phyloP scores from a whole-genome alignment of 1,139 yeast genomes.

The Meyerozyma carpophila region DNA sequence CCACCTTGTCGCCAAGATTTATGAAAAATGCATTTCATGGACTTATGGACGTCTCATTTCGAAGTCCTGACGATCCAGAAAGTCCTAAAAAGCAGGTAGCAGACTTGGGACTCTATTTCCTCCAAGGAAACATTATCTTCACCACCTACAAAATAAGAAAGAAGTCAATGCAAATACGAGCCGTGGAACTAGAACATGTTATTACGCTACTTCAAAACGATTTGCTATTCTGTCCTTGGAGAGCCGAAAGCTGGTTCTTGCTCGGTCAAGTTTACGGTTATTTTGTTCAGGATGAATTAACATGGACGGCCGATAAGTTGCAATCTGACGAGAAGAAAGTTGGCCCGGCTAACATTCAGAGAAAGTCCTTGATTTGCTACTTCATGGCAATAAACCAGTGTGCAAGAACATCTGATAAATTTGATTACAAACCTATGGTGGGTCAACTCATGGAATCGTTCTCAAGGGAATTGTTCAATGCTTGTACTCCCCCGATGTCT shows the following conservation, averaged over 20 bases:
- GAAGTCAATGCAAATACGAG: constrained; percentile 71
- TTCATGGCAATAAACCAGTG: constrained; percentile 65
- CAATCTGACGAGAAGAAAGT: constrained; percentile 59
- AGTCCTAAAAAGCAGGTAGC: constrained; percentile 13
- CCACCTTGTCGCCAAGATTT: constrained; percentile 42
- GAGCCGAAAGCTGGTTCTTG: constrained; percentile 84
- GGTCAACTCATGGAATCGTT: constrained; percentile 51
- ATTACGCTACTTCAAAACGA: constrained; percentile 63
- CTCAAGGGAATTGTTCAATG: constrained; percentile 57
- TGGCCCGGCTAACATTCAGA: constrained; percentile 59
- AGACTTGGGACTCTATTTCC: constrained; percentile 59
- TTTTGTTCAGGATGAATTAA: constrained; percentile 80
- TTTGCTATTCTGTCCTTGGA: constrained; percentile 54
- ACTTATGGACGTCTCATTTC: constrained; percentile 34
- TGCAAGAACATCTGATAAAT: constrained; percentile 18
- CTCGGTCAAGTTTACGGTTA: constrained; percentile 78
- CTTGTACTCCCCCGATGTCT: constrained; percentile 65
- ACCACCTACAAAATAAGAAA: constrained; percentile 63
- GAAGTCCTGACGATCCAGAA: constrained; percentile 19
- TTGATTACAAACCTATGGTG: constrained; percentile 27
- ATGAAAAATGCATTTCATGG: constrained; percentile 61
- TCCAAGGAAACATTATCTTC: constrained; percentile 66
- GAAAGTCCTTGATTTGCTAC: constrained; percentile 68
- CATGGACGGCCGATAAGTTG: constrained; percentile 86
- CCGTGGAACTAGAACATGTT: constrained; percentile 75